These are phyloP conservation scores for Ogataea ganodermae DNA, from an alignment of 805 yeast genomes.

Conservation along the genomic window DNA sequence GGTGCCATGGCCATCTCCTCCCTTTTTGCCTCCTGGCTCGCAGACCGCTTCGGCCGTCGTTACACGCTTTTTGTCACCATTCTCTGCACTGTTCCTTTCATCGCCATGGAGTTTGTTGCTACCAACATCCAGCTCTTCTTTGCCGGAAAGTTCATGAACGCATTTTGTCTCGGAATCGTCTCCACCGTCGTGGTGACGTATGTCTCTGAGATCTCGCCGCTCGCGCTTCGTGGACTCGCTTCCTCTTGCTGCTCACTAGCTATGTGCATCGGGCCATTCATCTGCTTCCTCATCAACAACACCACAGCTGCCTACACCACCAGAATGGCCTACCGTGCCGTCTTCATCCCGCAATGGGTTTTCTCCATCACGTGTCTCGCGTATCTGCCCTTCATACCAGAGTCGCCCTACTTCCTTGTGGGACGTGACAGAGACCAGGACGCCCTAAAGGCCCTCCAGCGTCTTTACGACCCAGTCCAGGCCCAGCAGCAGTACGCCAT, in stretches of 20 bases:
- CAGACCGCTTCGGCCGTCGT: conserved; percentile 42
- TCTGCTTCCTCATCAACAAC: conserved; percentile 16
- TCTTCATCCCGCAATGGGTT: conserved; percentile 26
- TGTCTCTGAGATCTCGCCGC: conserved; percentile 52
- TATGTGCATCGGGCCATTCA: conserved; percentile 27
- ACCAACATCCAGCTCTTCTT: conserved; percentile 38
- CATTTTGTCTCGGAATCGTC: conserved; percentile 46
- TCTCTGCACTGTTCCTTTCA: conserved; percentile 35
- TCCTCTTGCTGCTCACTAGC: conserved; percentile 37
- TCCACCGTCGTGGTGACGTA: conserved; percentile 42
- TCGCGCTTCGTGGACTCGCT: conserved; percentile 42
- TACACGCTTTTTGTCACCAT: conserved; percentile 35
- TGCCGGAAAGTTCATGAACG: conserved; percentile 44
- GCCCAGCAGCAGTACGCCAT: conserved; percentile 38
- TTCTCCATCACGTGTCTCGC: conserved; percentile 12
- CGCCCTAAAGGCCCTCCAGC: conserved; percentile 41
- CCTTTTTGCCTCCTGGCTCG: conserved; percentile 36
- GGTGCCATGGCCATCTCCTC: conserved; percentile 39
- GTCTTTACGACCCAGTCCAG: conserved; percentile 27
- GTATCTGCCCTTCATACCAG: conserved; percentile 21
- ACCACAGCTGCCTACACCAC: conserved; percentile 12
- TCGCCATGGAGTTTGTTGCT: conserved; percentile 45
- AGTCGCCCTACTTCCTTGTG: conserved; percentile 27
- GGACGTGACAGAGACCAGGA: conserved; percentile 42
- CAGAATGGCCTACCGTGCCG: conserved; percentile 24